phyloP scores from a whole-genome alignment of 306 rosid species.

The Prunus dulcis region DNA sequence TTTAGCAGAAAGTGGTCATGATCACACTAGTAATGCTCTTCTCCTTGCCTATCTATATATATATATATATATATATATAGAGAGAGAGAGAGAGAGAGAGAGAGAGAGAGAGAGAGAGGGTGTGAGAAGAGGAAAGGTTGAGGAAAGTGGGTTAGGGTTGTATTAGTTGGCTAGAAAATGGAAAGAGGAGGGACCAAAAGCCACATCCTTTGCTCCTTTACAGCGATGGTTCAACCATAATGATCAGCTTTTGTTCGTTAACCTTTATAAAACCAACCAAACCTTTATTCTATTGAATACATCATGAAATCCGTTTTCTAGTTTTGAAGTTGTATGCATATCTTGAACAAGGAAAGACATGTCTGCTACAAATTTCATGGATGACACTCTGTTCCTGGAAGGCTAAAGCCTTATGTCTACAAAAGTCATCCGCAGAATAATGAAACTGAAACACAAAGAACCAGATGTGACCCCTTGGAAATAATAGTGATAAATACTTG shows the following conservation, averaged over 20 bases:
- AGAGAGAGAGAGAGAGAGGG: neutral
- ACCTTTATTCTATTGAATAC: constrained; percentile 27
- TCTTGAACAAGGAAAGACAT: constrained; percentile 1
- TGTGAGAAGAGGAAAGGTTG: neutral
- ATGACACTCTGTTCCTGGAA: neutral
- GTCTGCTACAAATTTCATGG: constrained; percentile 11
- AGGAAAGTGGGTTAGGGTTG: constrained; percentile 30
- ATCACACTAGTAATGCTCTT: constrained; percentile 11
- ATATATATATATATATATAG: too few relatives aligned
- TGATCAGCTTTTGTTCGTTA: constrained; percentile 20
- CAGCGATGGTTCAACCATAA: constrained; percentile 59
- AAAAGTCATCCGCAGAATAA: neutral
- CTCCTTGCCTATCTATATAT: constrained; percentile 21
- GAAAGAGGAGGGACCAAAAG: constrained; percentile 31
- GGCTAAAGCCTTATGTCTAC: neutral
- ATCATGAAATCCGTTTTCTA: constrained; percentile 28
- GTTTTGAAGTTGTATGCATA: neutral
- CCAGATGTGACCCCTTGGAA: neutral
- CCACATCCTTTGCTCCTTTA: constrained; percentile 41
- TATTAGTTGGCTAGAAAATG: constrained; percentile 45
- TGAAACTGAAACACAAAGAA: neutral
- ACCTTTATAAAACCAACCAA: constrained; percentile 27
- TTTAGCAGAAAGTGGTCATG: neutral
- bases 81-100: neutral
- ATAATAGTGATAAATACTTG: neutral